Conservation (phyloP, 2,329 filamentous ascomycete genomes). For the Microdochium nivale region DNA sequence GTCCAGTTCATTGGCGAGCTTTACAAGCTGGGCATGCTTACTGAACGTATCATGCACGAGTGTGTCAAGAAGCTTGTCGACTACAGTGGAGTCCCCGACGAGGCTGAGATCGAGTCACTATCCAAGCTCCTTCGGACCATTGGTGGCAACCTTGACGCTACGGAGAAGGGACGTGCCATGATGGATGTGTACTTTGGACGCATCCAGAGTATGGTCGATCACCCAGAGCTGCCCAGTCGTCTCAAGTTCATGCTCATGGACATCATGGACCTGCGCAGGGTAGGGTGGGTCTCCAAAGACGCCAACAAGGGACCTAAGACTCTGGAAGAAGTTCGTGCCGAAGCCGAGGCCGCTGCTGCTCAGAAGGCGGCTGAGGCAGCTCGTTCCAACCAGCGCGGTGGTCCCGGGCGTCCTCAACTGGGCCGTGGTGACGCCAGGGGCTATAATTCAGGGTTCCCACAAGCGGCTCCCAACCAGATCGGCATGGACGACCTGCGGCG, state of each 20-base stretch:
- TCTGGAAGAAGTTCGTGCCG: constrained; percentile 80
- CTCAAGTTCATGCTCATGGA: constrained; percentile 97
- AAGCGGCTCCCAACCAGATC: constrained; percentile 75
- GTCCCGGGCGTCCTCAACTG: constrained; percentile 57
- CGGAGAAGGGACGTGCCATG: constrained; percentile 74
- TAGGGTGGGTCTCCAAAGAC: constrained; percentile 80
- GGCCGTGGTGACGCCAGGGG: constrained; percentile 83
- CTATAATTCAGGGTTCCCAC: constrained; percentile 65
- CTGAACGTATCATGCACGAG: constrained; percentile 98
- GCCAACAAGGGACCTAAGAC: constrained; percentile 94
- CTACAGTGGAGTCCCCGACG: constrained; percentile 86
- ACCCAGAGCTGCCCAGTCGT: constrained; percentile 75
- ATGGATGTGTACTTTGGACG: constrained; percentile 93
- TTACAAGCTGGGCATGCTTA: constrained; percentile 98
- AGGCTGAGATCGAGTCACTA: constrained; percentile 93
- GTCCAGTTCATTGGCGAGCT: constrained; percentile 99
- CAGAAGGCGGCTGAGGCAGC: constrained; percentile 72
- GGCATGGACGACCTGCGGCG: constrained; percentile 86
- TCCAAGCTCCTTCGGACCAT: constrained; percentile 89
- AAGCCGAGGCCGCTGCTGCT: constrained; percentile 68
- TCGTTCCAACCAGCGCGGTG: constrained; percentile 54
- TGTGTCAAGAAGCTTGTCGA: constrained; percentile 96
- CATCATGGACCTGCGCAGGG: constrained; percentile 71
- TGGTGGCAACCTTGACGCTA: constrained; percentile 74
- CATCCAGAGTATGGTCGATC: constrained; percentile 73